phyloP scores from a whole-genome alignment of 2,329 filamentous ascomycete genomes.

The Trichoderma atroviride region DNA sequence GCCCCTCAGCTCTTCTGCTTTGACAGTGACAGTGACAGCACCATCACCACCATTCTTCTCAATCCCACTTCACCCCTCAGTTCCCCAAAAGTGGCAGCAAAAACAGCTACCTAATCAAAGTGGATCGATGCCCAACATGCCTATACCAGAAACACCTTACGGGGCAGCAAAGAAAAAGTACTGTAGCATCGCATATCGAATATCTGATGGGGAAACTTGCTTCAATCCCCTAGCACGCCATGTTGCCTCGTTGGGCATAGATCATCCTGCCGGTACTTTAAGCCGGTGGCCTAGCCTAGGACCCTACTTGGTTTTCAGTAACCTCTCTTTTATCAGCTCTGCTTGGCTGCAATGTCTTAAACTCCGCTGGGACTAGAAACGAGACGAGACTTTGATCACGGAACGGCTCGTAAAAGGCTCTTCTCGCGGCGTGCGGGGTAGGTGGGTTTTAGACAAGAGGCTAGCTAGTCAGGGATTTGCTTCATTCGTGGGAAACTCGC shows the following conservation, averaged over 20 bases:
- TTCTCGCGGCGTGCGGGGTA: neutral
- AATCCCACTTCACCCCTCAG: neutral
- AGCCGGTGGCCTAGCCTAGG: neutral
- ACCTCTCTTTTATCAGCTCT: neutral
- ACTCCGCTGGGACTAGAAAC: neutral
- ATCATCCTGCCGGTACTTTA: neutral
- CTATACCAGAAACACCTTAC: neutral
- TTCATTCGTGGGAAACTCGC: neutral
- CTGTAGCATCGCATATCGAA: neutral
- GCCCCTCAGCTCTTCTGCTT: neutral
- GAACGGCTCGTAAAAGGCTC: neutral
- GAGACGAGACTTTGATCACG: neutral
- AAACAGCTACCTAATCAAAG: neutral
- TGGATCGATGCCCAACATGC: neutral
- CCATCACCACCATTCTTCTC: neutral
- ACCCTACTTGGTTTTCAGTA: neutral
- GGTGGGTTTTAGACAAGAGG: neutral
- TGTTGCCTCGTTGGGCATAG: neutral
- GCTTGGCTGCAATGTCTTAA: neutral
- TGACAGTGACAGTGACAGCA: neutral
- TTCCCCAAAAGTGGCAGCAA: neutral
- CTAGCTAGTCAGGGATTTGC: neutral
- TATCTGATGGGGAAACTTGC: neutral
- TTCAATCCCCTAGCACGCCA: neutral
- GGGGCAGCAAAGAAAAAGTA: neutral